A percentile compares a stretch with the other conserved stretches of the same genome.
Evolutionary conservation across 1,284 basidiomycete genomes (phyloP).

Genomic region (Cystobasidiaceae sp.): DNA sequence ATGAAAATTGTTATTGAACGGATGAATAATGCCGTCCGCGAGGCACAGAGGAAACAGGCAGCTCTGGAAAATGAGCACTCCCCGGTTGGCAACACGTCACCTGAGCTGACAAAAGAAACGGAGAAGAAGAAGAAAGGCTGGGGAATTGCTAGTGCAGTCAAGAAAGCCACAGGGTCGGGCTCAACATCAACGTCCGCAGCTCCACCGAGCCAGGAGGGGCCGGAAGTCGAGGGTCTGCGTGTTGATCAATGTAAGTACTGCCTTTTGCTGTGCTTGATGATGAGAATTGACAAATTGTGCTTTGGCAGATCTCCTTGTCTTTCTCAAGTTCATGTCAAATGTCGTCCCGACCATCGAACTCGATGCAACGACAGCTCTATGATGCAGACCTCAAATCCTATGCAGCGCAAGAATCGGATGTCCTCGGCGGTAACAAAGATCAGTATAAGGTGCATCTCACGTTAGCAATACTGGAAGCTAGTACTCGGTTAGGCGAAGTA

Average conservation of each 20-base stretch:
- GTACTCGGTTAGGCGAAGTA: too few species aligned
- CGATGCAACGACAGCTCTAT: too few species aligned
- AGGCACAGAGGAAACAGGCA: slow-evolving; percentile 52
- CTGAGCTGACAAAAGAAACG: slow-evolving; percentile 43
- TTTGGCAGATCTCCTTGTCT: slow-evolving; percentile 46
- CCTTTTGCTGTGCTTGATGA: not conserved
- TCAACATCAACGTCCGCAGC: slow-evolving; percentile 37
- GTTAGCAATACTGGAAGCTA: too few species aligned
- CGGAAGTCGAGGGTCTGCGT: slow-evolving; percentile 73
- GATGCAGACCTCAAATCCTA: too few species aligned
- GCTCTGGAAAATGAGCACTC: not conserved
- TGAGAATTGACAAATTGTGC: not conserved
- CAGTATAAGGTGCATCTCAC: too few species aligned
- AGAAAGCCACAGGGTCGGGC: slow-evolving; percentile 59
- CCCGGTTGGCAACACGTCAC: not conserved
- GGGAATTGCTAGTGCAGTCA: slow-evolving; percentile 63
- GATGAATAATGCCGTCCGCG: slow-evolving; percentile 66
- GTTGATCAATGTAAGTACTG: slow-evolving; percentile 69
- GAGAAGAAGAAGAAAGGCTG: slow-evolving; percentile 67
- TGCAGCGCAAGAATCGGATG: too few species aligned
- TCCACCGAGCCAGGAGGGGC: slow-evolving; percentile 43
- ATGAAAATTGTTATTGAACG: slow-evolving; percentile 99
- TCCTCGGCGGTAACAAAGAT: too few species aligned
- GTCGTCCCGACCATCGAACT: slow-evolving; percentile 86
- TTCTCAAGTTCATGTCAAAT: slow-evolving; percentile 93